Conservation (phyloP, 768 basidiomycete genomes). For the Pulveroboletus sp. region DNA sequence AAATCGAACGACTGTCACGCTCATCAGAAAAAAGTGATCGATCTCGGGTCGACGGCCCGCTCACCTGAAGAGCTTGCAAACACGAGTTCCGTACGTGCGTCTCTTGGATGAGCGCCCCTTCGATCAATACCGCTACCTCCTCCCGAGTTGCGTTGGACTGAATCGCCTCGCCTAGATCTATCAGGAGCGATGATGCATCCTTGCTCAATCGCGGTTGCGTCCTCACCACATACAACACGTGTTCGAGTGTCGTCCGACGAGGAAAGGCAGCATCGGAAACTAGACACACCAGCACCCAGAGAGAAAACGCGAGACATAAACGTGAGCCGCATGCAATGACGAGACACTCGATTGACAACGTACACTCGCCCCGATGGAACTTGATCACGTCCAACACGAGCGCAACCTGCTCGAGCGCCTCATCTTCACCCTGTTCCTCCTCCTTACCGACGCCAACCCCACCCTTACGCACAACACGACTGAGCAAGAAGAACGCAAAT, state of each 20-base stretch:
- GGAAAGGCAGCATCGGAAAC: slow-evolving; percentile 73
- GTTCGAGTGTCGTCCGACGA: slow-evolving; percentile 59
- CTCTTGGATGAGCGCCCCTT: slow-evolving; percentile 79
- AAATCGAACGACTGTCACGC: slow-evolving; percentile 77
- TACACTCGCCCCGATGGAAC: slow-evolving; percentile 32
- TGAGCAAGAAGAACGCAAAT: slow-evolving; percentile 72
- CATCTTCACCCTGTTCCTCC: slow-evolving; percentile 38
- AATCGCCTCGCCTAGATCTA: slow-evolving; percentile 79
- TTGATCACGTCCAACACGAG: slow-evolving; percentile 45
- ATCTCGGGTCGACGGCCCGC: background rate
- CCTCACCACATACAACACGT: slow-evolving; percentile 67
- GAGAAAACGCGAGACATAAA: too few species aligned
- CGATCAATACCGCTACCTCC: slow-evolving; percentile 65
- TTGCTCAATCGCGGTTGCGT: slow-evolving; percentile 79
- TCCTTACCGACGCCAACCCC: slow-evolving; percentile 47
- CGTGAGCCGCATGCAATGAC: slow-evolving; percentile 5
- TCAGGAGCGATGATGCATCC: slow-evolving; percentile 73
- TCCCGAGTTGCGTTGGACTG: slow-evolving; percentile 52
- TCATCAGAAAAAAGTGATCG: background rate
- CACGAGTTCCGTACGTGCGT: slow-evolving; percentile 83
- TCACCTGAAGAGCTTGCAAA: slow-evolving; percentile 84
- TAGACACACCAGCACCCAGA: slow-evolving; percentile 24
- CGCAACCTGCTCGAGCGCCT: slow-evolving; percentile 75
- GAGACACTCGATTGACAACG: background rate
- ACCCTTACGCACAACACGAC: slow-evolving; percentile 60